Evolutionary conservation across 176 grass and related monocot genomes (phyloP), one percentile per base, ranked within the genome.

Genomic region (Raddia distichophylla): DNA sequence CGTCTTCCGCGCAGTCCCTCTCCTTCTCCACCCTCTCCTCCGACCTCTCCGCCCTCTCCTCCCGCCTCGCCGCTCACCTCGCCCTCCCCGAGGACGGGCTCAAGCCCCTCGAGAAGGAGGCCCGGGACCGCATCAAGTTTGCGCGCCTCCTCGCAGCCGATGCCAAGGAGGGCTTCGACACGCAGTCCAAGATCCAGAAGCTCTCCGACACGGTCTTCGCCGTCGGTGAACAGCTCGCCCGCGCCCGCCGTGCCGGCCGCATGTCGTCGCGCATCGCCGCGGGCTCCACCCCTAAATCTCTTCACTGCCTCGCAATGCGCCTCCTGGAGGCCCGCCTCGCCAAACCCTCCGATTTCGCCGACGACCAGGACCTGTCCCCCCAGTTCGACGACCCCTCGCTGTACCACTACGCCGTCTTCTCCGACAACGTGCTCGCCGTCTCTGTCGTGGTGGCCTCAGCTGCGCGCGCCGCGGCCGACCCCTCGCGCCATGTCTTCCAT

Each of bases 231-330:
- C 93, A 99, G 60, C 93, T 99, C 48, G 56, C 85, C 10, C 91
- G 89, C 46, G 89, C 96, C 51, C 81, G 83, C 71, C 84, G 87
- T 74, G 79, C 49, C 19, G 91, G 93, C 17, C 93, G 80, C 12
- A 94, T 99, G 59, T 91, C 96, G 52, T 86, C 88, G 55, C 85
- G 82, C 71, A 95, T 99, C 42, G 96, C 96, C 33, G 93, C 91
- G 0, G 87, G 76, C 50, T 99, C 96, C 60, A 99, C 96, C 46
- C 96, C 96, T 0, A 99, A 99, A 86, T 93, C 90, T 19, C 96
- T 99, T 46, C 96, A 99, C 51, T 99, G 93, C 84, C 96, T 99
- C 27, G 91, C 96, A 62, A 95, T 99, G 96, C 96, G 93, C 81
- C 93, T 99, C 50, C 90, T 99, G 53, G 93, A 95, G 87, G 89